Evolutionary conservation across 495 filamentous ascomycete genomes (phyloP), one percentile per base, ranked within the genome.

Genomic region (Pseudevernia furfuracea): DNA sequence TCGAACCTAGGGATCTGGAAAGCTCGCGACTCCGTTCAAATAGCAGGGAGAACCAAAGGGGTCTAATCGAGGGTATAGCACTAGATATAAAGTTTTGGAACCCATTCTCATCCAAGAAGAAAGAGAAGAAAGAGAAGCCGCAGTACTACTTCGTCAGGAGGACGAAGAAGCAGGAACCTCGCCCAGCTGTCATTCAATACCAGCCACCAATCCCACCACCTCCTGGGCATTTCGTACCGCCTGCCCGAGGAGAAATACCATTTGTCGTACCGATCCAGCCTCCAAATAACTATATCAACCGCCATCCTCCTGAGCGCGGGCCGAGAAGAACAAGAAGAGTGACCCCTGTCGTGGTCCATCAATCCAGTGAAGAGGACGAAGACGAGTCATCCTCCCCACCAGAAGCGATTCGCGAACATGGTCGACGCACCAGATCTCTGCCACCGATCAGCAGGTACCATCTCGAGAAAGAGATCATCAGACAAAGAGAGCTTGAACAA

Each of bases 201-300:
- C 48, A 37, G 62, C 15, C 62, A 37, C 66, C 66, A 43, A 56
- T 62, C 36, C 66, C 66, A 56, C 66, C 66, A 38, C 62, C 39
- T 37, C 25, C 19, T 19, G 15, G 41, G 11, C 19, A 32, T 21
- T 19, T 34, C 15, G 48, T 17, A 39, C 62, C 56, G 28, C 53
- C 53, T 4, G n/a, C 1, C 1, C 12, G 25, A 34, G 25, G 15
- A 21, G 10, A 12, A 44, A 36, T 38, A 3, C 61, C 66, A 46
- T 43, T 58, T 1, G 30, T 61, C 38, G 38, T 67, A 38, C 57
- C 32, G 4, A 39, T 58, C 32, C 44, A 61, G 37, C 66, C 62
- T 59, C 44, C 37, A 11, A 32, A 55, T 9, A 3, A 37, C n/a
- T 57, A 21, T 38, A 21, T 14, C 57, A 48, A 38, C 10, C 61